Evolutionary conservation across 2,329 filamentous ascomycete genomes (phyloP).

Genomic region (Chlorencoelia australis): DNA sequence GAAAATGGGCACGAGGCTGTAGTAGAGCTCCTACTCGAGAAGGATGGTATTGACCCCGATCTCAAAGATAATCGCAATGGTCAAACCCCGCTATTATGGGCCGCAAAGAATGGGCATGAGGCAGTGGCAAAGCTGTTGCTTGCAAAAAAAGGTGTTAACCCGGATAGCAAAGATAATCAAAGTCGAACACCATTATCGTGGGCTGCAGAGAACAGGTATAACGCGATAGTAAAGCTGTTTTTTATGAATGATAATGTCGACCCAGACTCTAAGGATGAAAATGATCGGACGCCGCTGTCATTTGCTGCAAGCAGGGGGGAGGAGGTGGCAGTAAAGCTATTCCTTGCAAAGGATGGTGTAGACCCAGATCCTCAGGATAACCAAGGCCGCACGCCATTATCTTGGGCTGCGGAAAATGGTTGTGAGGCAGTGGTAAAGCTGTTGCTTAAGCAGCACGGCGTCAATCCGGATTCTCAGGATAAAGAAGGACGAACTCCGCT

Average conservation of each 20-base stretch:
- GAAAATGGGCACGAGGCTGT: background rate
- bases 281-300: background rate
- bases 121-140: background rate
- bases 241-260: too few relatives aligned
- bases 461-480: too few relatives aligned
- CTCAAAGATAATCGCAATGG: background rate
- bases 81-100: background rate
- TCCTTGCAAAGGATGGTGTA: background rate
- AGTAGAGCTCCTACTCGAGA: background rate
- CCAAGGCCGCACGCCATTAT: background rate
- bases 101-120: background rate
- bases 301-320: background rate
- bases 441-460: conserved; percentile 1
- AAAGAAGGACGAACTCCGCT: background rate
- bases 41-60: background rate
- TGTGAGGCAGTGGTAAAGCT: background rate
- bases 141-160: conserved; percentile 4
- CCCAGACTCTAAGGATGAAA: background rate
- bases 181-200: conserved; percentile 1
- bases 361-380: background rate
- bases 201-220: background rate
- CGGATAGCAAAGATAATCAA: conserved; percentile 7
- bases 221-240: background rate
- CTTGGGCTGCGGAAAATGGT: background rate
- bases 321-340: background rate